phyloP scores from a whole-genome alignment of 192 early-diverging fungal species.

The Radiomyces spectabilis region DNA sequence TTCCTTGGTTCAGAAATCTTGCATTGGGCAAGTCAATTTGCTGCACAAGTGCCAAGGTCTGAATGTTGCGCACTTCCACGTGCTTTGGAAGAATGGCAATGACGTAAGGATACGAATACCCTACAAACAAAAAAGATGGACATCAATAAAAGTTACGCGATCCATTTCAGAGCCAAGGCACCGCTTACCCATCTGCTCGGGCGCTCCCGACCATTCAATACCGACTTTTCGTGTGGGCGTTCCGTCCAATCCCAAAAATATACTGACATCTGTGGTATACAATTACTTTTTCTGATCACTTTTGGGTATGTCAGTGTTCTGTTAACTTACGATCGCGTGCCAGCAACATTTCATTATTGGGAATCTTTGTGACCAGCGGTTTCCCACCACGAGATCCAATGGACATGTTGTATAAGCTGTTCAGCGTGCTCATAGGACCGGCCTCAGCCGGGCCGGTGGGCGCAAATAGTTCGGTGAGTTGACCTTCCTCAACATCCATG shows the following conservation, averaged over 20 bases:
- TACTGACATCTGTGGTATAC: conserved; percentile 42
- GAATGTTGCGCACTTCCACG: conserved; percentile 84
- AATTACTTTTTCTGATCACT: background rate
- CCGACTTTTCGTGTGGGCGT: conserved; percentile 48
- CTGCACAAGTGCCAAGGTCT: conserved; percentile 78
- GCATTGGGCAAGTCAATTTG: conserved; percentile 60
- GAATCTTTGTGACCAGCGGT: conserved; percentile 52
- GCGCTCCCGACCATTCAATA: conserved; percentile 54
- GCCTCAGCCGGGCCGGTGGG: conserved; percentile 28
- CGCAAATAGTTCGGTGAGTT: conserved; percentile 47
- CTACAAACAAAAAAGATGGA: conserved; percentile 13
- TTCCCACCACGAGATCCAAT: conserved; percentile 44
- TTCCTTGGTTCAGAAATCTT: conserved; percentile 61
- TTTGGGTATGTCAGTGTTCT: background rate
- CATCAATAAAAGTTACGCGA: background rate
- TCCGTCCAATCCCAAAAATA: conserved; percentile 48
- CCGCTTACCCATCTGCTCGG: conserved; percentile 50
- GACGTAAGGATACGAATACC: conserved; percentile 63
- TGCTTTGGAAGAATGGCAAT: conserved; percentile 58
- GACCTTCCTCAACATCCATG: conserved; percentile 50
- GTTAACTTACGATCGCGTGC: conserved; percentile 48
- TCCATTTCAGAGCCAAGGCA: background rate
- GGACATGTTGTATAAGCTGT: conserved; percentile 38
- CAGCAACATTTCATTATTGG: conserved; percentile 56
- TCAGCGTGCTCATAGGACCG: conserved; percentile 37